Evolutionary conservation across 257 asterid species (phyloP).

Genomic region (Leonotis leonurus): DNA sequence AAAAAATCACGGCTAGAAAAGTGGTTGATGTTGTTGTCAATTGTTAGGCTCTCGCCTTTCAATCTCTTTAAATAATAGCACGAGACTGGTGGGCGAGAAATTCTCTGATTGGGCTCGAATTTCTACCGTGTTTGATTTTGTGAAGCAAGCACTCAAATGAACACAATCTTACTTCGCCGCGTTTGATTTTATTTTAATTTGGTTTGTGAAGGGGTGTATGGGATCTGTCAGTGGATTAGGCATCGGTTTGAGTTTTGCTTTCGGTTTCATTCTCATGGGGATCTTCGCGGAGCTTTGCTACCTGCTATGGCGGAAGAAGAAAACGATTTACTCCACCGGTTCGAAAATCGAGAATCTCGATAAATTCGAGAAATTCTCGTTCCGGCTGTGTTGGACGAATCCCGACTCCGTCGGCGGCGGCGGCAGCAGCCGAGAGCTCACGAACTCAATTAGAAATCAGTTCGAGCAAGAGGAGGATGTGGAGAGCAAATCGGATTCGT

Average conservation of each 20-base stretch:
- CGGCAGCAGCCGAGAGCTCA: conserved; percentile 22
- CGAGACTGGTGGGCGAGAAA: too few species aligned
- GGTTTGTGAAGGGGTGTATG: conserved; percentile 16
- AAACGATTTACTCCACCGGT: conserved; percentile 13
- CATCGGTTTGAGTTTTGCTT: conserved; percentile 60
- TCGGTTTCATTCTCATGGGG: conserved; percentile 70
- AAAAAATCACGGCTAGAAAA: background rate
- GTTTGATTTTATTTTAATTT: background rate
- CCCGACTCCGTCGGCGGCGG: conserved; percentile 19
- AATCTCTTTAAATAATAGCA: conserved; percentile 3
- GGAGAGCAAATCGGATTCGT: conserved; percentile 29
- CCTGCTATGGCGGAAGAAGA: conserved; percentile 67
- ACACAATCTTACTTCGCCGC: conserved; percentile 2
- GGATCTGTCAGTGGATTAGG: conserved; percentile 69
- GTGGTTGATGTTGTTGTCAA: too few species aligned
- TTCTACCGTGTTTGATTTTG: too few species aligned
- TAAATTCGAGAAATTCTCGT: conserved; percentile 29
- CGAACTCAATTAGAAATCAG: conserved; percentile 21
- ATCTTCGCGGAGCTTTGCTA: conserved; percentile 64
- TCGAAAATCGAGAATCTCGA: conserved; percentile 25
- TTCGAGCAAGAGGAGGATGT: conserved; percentile 47
- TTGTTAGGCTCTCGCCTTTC: conserved; percentile 5
- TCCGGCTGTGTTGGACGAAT: conserved; percentile 46
- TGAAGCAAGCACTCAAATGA: too few species aligned
- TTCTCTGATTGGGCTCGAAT: conserved; percentile 11